These are phyloP conservation scores for Fusarium stilboides DNA, from an alignment of 2,329 filamentous ascomycete species.

Conservation along the genomic window DNA sequence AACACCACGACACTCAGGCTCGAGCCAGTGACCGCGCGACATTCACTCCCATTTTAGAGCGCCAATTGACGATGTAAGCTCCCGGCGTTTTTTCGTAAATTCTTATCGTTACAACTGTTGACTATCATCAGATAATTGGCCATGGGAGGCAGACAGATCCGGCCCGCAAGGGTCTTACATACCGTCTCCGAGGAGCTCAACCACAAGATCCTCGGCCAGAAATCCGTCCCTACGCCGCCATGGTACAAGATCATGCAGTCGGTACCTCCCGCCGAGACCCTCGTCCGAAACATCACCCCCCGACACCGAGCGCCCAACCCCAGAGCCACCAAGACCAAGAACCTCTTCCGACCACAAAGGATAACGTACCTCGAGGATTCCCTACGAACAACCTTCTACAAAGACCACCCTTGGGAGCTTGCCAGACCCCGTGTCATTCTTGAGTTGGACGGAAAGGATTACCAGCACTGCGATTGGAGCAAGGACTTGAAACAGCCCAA, in stretches of 20 bases:
- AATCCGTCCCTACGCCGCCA: constrained; percentile 56
- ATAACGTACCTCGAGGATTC: constrained; percentile 88
- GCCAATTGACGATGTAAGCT: constrained; percentile 44
- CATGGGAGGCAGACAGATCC: constrained; percentile 63
- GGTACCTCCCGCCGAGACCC: constrained; percentile 71
- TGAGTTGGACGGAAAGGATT: constrained; percentile 88
- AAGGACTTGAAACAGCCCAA: constrained; percentile 79
- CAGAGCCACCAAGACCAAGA: constrained; percentile 72
- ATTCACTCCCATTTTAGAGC: constrained; percentile 33
- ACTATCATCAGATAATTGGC: constrained; percentile 29
- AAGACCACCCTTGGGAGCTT: constrained; percentile 97
- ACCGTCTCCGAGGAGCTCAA: constrained; percentile 62
- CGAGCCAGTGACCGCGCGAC: constrained; percentile 26
- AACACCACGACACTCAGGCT: constrained; percentile 36
- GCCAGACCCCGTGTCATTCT: constrained; percentile 88
- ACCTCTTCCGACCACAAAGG: constrained; percentile 83
- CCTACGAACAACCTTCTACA: constrained; percentile 86
- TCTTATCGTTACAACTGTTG: neutral
- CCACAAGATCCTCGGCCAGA: constrained; percentile 57
- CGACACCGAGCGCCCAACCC: constrained; percentile 60
- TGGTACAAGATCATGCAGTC: constrained; percentile 68
- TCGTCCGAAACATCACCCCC: constrained; percentile 67
- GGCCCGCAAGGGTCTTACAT: constrained; percentile 64
- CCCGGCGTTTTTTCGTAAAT: neutral
- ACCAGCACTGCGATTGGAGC: constrained; percentile 84